Percentiles rank a stretch among this genome's conserved stretches.
These are phyloP conservation scores for Tuber aestivum DNA, from an alignment of 495 filamentous ascomycete genomes.

Conservation along the genomic window DNA sequence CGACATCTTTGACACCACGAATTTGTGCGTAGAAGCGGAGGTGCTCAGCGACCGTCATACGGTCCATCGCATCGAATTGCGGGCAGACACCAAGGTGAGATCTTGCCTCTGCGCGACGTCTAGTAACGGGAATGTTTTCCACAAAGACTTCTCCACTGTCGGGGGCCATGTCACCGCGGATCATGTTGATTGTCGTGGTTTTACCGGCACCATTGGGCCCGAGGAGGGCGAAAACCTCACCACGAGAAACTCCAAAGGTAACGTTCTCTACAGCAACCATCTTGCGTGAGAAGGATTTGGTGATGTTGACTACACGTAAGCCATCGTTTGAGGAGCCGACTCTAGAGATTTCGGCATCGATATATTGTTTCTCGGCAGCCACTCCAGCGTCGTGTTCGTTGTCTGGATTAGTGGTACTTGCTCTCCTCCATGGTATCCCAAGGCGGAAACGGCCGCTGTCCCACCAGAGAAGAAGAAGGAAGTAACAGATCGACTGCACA, in stretches of 20 bases:
- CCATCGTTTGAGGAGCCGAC: conserved; percentile 55
- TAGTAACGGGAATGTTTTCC: conserved; percentile 62
- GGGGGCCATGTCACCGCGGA: conserved; percentile 75
- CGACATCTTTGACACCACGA: conserved; percentile 58
- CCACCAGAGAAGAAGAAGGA: conserved; percentile 61
- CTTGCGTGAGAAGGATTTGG: conserved; percentile 63
- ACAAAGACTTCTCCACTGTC: conserved; percentile 64
- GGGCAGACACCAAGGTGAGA: conserved; percentile 71
- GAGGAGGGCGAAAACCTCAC: conserved; percentile 77
- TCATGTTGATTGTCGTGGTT: conserved; percentile 73
- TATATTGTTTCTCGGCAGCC: conserved; percentile 43
- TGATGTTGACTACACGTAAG: conserved; percentile 67
- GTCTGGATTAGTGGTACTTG: conserved; percentile 47
- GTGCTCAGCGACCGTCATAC: conserved; percentile 66
- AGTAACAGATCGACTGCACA: conserved; percentile 60
- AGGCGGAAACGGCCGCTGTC: conserved; percentile 57
- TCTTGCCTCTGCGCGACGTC: conserved; percentile 59
- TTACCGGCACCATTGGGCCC: conserved; percentile 89
- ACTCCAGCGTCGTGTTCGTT: conserved; percentile 42
- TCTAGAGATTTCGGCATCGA: conserved; percentile 48
- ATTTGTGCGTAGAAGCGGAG: conserved; percentile 67
- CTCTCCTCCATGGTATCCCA: conserved; percentile 46
- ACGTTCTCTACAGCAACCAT: conserved; percentile 71
- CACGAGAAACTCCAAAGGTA: conserved; percentile 68
- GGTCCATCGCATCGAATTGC: conserved; percentile 61